phyloP scores from a whole-genome alignment of 495 filamentous ascomycete species.

The Aspergillus campestris region DNA sequence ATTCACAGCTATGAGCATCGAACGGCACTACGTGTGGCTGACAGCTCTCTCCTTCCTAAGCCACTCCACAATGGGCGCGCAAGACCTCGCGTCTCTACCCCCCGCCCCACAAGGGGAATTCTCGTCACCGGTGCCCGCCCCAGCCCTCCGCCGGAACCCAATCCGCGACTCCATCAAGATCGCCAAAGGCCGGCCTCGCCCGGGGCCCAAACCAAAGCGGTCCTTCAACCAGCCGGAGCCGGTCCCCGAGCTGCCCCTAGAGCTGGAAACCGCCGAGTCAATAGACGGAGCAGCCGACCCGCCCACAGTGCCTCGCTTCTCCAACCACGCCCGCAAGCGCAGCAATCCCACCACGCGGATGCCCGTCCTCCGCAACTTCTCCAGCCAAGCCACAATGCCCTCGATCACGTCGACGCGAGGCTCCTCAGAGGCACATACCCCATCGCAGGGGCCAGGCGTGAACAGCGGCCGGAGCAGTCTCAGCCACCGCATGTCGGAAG shows the following conservation, averaged over 20 bases:
- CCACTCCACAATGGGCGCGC: slow-evolving; percentile 67
- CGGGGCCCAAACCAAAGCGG: slow-evolving; percentile 33
- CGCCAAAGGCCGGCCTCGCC: slow-evolving; percentile 68
- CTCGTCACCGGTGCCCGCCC: slow-evolving; percentile 27
- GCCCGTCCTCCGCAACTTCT: slow-evolving; percentile 69
- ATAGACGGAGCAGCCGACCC: slow-evolving; percentile 58
- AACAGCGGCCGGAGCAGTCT: slow-evolving; percentile 35
- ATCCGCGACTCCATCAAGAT: slow-evolving; percentile 88
- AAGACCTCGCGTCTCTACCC: slow-evolving; percentile 52
- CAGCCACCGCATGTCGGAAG: slow-evolving; percentile 36
- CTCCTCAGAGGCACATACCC: slow-evolving; percentile 51
- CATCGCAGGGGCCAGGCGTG: slow-evolving; percentile 13
- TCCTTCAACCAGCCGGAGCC: slow-evolving; percentile 27
- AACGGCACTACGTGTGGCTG: slow-evolving; percentile 93
- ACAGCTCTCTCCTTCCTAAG: slow-evolving; percentile 90
- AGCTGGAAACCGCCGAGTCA: slow-evolving; percentile 12
- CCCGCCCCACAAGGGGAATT: slow-evolving; percentile 46
- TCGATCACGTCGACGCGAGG: slow-evolving; percentile 39
- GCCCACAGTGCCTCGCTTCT: slow-evolving; percentile 71
- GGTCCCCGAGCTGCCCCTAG: slow-evolving; percentile 26
- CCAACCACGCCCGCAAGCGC: slow-evolving; percentile 68
- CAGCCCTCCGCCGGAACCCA: slow-evolving; percentile 48
- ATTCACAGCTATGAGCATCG: slow-evolving; percentile 75
- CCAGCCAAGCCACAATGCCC: slow-evolving; percentile 47
- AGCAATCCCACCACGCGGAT: slow-evolving; percentile 73